These are phyloP conservation scores for Colletotrichum nymphaeae DNA, from an alignment of 2,329 filamentous ascomycete genomes.

Conservation along the genomic window DNA sequence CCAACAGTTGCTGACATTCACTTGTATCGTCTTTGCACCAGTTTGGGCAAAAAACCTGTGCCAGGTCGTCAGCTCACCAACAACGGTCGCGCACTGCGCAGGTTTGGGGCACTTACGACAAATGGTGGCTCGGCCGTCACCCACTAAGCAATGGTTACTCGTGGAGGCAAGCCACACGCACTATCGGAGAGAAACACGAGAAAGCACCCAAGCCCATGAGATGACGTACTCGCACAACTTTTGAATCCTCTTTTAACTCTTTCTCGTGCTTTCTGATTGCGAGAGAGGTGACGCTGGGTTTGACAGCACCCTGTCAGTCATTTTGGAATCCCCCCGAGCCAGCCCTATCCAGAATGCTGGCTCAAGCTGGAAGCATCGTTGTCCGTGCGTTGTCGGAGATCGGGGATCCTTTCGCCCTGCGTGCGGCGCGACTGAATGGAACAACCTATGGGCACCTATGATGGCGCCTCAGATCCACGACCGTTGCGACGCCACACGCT, in stretches of 20 bases:
- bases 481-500: not conserved
- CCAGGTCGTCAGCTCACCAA: slow-evolving; percentile 18
- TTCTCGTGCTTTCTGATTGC: not conserved
- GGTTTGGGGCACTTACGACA: slow-evolving; percentile 30
- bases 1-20: not conserved
- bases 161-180: slow-evolving; percentile 18
- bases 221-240: slow-evolving; percentile 9
- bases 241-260: not conserved
- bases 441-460: not conserved
- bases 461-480: not conserved
- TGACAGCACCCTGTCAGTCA: not conserved
- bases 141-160: slow-evolving; percentile 13
- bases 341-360: slow-evolving; percentile 23
- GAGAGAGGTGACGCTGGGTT: not conserved
- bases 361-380: not conserved
- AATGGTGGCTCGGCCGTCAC: slow-evolving; percentile 32
- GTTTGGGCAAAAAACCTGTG: not conserved
- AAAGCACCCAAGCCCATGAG: slow-evolving; percentile 5
- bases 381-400: slow-evolving; percentile 16
- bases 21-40: not conserved
- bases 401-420: not conserved
- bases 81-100: not conserved
- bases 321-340: not conserved
- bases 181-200: slow-evolving; percentile 17
- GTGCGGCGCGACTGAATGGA: not conserved